A percentile compares a stretch with the other conserved stretches of the same genome.
phyloP scores from a whole-genome alignment of 108 stramenopile species.

The Discostella pseudostelligera region DNA sequence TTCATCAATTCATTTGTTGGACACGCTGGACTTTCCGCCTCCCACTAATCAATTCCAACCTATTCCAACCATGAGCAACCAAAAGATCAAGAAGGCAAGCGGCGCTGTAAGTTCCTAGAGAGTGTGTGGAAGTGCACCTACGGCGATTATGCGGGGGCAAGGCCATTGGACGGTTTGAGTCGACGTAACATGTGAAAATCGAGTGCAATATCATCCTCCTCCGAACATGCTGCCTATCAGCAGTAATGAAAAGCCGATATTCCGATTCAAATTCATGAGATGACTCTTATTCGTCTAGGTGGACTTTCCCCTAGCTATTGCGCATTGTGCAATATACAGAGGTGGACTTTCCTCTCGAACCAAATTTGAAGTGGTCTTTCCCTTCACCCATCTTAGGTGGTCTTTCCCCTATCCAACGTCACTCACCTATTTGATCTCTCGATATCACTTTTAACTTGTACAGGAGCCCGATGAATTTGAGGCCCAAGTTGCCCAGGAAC shows the following conservation, averaged over 20 bases:
- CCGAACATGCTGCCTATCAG: conserved; percentile 1
- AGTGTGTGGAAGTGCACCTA: background rate
- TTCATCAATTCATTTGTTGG: background rate
- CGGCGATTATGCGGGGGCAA: conserved; percentile 5
- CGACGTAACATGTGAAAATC: conserved; percentile 1
- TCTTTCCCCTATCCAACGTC: conserved; percentile 44
- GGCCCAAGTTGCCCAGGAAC: conserved; percentile 93
- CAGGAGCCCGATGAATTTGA: conserved; percentile 98
- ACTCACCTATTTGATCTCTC: conserved; percentile 17
- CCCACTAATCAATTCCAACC: background rate
- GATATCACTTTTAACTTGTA: background rate
- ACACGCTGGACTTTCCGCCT: conserved; percentile 15
- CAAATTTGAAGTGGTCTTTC: conserved; percentile 18
- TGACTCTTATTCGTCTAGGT: conserved; percentile 40
- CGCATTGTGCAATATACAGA: conserved; percentile 18
- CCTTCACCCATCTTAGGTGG: conserved; percentile 33
- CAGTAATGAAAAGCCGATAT: conserved; percentile 4
- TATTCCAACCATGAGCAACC: conserved; percentile 35
- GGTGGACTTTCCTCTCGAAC: conserved; percentile 38
- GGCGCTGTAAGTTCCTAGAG: conserved; percentile 39
- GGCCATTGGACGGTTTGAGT: conserved; percentile 23
- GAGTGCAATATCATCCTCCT: background rate
- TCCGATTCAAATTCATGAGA: conserved; percentile 18
- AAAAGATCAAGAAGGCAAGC: conserved; percentile 48
- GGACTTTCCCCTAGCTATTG: conserved; percentile 44